Evolutionary conservation across 441 rosid genomes (phyloP), one percentile per base, ranked within the genome.

Genomic region (Aquilaria agallochum): DNA sequence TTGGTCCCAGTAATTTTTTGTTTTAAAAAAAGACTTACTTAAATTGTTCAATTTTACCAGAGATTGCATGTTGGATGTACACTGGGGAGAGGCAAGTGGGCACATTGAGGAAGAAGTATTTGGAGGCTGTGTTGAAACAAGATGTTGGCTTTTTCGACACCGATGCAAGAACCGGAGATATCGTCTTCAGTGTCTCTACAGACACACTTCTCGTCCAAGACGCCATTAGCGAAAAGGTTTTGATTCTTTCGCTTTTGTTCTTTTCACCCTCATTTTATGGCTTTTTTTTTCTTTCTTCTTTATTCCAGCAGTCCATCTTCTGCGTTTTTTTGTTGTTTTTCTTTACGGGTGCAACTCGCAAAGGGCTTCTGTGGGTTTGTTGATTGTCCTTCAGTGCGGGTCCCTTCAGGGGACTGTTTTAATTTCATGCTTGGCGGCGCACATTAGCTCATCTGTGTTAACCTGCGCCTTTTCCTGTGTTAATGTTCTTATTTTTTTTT

Each of bases 121-220:
- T 94, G 55, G 96, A 94, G 73, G 95, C 98, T 40, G 98, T 90
- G 44, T 68, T 94, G 74, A 90, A 87, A 69, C 98, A 94, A 80
- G 98, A 94, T 69, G 98, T 94, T 68, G 98, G 97, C 0, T 94
- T 90, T 82, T 94, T 88, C 69, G 98, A 94, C 66, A 94, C 98
- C 5, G 98, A 94, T 81, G 98, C 98, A 46, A 83, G 97, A 80
- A 94, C 98, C 58, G 97, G 97, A 11, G 98, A 94, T 64, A 83
- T 94, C 64, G 97, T 94, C 80, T 90, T 94, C 68, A 87, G 97
- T 76, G 90, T 94, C 70, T 94, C 98, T 15, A 94, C 98, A 6
- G 98, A 94, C 74, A 94, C 98, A 62, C 89, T 94, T 64, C 97
- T 94, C 49, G 98, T 94, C 67, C 97, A 94, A 87, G 98, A 94